A percentile compares a stretch with the other conserved stretches of the same genome.
Evolutionary conservation across 257 asterid genomes (phyloP).

Genomic region (Datura wrightii): DNA sequence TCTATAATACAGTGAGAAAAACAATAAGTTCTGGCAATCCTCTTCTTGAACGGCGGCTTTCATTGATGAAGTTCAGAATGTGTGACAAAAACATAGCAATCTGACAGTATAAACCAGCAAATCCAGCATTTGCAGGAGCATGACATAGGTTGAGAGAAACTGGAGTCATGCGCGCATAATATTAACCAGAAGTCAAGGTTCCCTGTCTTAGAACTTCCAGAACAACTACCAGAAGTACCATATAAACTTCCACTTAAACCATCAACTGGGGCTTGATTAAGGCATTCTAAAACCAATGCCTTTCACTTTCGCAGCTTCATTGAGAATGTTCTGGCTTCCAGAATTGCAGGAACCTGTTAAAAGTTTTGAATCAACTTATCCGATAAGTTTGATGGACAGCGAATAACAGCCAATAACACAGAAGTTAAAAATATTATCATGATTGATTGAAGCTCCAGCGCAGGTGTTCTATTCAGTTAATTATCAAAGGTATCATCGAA

Average conservation of each 20-base stretch:
- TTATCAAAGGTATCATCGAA: background rate
- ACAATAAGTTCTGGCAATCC: background rate
- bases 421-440: background rate
- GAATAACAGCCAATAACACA: background rate
- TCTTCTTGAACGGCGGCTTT: background rate
- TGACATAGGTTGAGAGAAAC: background rate
- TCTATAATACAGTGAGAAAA: background rate
- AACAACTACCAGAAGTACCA: constrained; percentile 74
- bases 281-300: constrained; percentile 69
- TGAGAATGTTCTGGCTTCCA: constrained; percentile 84
- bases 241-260: constrained; percentile 87
- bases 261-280: constrained; percentile 95
- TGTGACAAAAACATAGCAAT: background rate
- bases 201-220: constrained; percentile 69
- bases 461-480: background rate
- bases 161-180: background rate
- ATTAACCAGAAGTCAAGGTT: constrained; percentile 70
- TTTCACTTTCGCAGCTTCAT: constrained; percentile 81
- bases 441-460: background rate
- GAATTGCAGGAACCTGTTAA: constrained; percentile 75
- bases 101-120: background rate
- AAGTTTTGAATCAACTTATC: background rate
- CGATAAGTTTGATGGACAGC: background rate
- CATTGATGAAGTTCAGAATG: background rate
- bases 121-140: constrained; percentile 11